Evolutionary conservation across 1,139 yeast genomes (phyloP).

Genomic region (Wickerhamomyces sp.): DNA sequence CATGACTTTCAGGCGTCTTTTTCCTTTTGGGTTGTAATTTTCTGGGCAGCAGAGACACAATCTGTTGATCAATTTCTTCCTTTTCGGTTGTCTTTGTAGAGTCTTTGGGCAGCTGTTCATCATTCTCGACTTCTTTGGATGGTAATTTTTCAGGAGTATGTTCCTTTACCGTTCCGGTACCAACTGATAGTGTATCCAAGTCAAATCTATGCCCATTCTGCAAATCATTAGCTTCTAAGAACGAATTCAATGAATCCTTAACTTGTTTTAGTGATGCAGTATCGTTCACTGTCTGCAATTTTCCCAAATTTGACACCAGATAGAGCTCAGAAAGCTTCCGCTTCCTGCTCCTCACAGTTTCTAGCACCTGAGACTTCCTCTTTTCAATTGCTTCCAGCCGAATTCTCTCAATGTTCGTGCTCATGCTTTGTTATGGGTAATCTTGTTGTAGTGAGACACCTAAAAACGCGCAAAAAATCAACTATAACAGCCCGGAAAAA

Average conservation of each 20-base stretch:
- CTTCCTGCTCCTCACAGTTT: conserved; percentile 40
- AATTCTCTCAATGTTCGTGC: conserved; percentile 33
- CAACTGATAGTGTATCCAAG: conserved; percentile 1
- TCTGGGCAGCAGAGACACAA: conserved; percentile 7
- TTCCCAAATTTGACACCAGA: conserved; percentile 41
- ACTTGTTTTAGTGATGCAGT: conserved; percentile 30
- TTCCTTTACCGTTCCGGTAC: too few species aligned
- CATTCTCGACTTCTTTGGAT: background rate
- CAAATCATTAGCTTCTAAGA: conserved; percentile 40
- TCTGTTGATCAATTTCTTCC: background rate
- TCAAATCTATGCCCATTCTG: conserved; percentile 32
- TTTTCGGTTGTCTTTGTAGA: background rate
- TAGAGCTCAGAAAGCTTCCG: conserved; percentile 52
- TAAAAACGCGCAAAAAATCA: background rate
- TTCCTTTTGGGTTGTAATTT: conserved; percentile 13
- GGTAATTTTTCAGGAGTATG: too few species aligned
- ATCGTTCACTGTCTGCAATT: conserved; percentile 11
- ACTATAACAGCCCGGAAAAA: background rate
- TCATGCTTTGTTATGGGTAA: conserved; percentile 1
- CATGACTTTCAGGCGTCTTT: conserved; percentile 22
- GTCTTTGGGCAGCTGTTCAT: conserved; percentile 1
- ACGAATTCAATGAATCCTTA: conserved; percentile 37
- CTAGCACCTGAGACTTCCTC: conserved; percentile 35
- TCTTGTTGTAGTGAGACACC: background rate
- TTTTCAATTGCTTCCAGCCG: conserved; percentile 42